Evolutionary conservation across 2,329 filamentous ascomycete species (phyloP).

Genomic region (Colletotrichum eremochloae): DNA sequence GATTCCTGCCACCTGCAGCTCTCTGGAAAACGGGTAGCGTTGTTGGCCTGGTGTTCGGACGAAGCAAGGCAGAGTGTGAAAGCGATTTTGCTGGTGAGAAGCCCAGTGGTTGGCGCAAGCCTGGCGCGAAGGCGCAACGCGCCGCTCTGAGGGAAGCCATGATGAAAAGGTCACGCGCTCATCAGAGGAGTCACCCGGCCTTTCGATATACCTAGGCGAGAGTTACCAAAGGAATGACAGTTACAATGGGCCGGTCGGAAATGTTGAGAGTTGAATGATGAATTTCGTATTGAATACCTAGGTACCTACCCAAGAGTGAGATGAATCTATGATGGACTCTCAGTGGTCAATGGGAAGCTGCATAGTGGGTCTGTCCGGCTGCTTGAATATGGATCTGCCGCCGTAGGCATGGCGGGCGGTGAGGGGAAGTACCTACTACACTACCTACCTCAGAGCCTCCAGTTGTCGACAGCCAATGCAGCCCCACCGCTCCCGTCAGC

Average conservation of each 20-base stretch:
- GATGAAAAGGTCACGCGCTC: neutral
- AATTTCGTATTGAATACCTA: neutral
- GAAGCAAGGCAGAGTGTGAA: constrained; percentile 11
- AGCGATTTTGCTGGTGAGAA: constrained; percentile 24
- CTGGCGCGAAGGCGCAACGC: constrained; percentile 13
- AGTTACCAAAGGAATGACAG: neutral
- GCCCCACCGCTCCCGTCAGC: constrained; percentile 9
- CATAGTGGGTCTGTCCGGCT: neutral
- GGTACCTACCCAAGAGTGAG: neutral
- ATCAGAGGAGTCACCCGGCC: neutral
- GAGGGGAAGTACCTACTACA: neutral
- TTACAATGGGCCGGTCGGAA: neutral
- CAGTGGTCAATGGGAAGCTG: constrained; percentile 20
- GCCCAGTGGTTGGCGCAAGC: constrained; percentile 14
- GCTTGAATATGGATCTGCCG: neutral
- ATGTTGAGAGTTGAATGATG: neutral
- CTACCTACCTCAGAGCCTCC: neutral
- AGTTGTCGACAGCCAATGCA: neutral
- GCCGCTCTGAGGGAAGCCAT: constrained; percentile 34
- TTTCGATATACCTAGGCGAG: neutral
- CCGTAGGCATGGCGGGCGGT: neutral
- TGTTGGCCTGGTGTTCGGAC: constrained; percentile 3
- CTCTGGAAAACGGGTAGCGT: neutral
- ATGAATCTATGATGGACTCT: constrained; percentile 5
- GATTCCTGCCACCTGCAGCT: constrained; percentile 5